Base-by-base conservation (phyloP, 768 basidiomycete genomes). In the Cystofilobasidium macerans region DNA sequence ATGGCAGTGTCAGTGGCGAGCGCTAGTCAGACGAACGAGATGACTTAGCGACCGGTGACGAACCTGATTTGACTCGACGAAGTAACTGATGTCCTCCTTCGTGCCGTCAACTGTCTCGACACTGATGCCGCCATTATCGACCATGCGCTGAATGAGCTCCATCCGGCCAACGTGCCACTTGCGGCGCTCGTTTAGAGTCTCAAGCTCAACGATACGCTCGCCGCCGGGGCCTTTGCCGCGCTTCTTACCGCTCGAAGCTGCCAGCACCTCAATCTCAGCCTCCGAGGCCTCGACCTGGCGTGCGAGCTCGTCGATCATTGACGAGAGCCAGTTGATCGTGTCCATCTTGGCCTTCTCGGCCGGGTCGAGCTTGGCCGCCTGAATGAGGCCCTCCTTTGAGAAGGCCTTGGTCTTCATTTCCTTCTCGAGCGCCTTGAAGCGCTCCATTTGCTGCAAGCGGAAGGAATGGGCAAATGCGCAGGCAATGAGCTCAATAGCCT, bases 321-420 rank as follows among this genome's bases (percentile, higher is more conserved):
- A 80, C 70, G 90, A 87, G 18, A 97, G 80, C 91, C 94, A 98
- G 64, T 83, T 78, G 48, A 76, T 75, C 58, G 86, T 84, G 72
- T 98, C 94, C 71, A 86, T 82, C 77, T 97, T 97, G 78, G 93
- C 91, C 79, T 95, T 91, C 65, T 94, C 91, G 74, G 90, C 92
- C 62, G 95, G 95, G 77, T 98, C 95, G 28, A 98, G 85, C 73
- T 89, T 91, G 42, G 89, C 83, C 14, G 91, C 89, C 68, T 92
- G 89, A 68, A 87, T 95, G 47, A 99, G 81, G 47, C 95, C 95
- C 77, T 98, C 95, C 74, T 98, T 99, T 24, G 93, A 97, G 78
- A 98, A 99, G 0, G 95, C 95, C 77, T 99, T 99, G 66, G 95
- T 98, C 82, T 99, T 99, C 94, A 98, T 98, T 79, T 99, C 95